Conservation (phyloP, 208 protist species). For the Porcisia deanei region DNA sequence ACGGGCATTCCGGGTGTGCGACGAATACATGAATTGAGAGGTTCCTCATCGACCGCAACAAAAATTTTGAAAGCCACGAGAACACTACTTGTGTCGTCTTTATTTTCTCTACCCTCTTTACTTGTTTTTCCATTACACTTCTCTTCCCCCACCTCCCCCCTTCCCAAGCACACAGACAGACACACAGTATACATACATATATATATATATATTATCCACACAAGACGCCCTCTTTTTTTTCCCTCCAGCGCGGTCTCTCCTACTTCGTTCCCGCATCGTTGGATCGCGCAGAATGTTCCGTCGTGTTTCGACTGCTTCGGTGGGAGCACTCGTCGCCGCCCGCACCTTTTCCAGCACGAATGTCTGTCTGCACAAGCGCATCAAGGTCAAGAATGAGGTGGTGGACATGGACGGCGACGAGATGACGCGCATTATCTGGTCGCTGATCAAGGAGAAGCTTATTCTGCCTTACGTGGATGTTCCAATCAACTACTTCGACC, state of each 20-base stretch:
- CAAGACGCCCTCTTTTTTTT: background rate
- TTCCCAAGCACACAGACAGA: background rate
- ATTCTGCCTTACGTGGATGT: constrained; percentile 97
- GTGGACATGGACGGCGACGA: constrained; percentile 99
- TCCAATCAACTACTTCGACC: constrained; percentile 97
- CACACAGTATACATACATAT: background rate
- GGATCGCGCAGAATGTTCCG: constrained; percentile 52
- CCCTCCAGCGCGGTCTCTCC: background rate
- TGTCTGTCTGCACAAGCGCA: constrained; percentile 55
- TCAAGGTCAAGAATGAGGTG: constrained; percentile 91
- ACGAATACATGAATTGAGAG: background rate
- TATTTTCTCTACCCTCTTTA: background rate
- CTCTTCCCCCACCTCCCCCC: background rate
- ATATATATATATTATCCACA: background rate
- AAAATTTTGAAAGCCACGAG: background rate
- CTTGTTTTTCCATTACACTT: background rate
- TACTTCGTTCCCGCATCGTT: background rate
- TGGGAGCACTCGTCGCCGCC: constrained; percentile 18
- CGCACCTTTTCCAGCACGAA: constrained; percentile 59
- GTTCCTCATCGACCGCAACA: background rate
- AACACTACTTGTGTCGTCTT: background rate
- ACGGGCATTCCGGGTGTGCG: background rate
- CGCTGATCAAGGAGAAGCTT: constrained; percentile 97
- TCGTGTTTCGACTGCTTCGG: constrained; percentile 33
- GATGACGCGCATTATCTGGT: constrained; percentile 98